Evolutionary conservation across 345 rosid species (phyloP).

Genomic region (Brassica rapa): DNA sequence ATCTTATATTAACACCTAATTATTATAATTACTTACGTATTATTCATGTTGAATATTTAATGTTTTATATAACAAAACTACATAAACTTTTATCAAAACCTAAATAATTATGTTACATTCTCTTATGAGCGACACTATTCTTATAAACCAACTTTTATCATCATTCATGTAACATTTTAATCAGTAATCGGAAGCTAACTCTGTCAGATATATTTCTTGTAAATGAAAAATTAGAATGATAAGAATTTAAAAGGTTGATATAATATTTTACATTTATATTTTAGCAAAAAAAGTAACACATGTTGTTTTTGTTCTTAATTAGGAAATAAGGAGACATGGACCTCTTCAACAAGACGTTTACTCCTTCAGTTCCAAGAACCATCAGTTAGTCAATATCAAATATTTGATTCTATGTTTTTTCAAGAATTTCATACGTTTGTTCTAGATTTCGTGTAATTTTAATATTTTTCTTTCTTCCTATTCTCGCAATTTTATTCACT

Average conservation of each 20-base stretch:
- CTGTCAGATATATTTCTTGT: neutral
- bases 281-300: neutral
- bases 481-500: conserved; percentile 2
- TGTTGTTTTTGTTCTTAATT: neutral
- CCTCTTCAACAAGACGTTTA: neutral
- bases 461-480: neutral
- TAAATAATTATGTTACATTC: too few relatives aligned
- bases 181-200: neutral
- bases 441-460: conserved; percentile 28
- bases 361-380: conserved; percentile 24
- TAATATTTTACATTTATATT: neutral
- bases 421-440: conserved; percentile 7
- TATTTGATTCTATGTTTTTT: conserved; percentile 23
- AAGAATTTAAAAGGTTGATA: neutral
- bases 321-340: neutral
- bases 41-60: too few relatives aligned
- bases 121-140: too few relatives aligned
- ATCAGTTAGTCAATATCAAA: conserved; percentile 35
- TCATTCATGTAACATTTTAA: neutral
- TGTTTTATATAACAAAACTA: too few relatives aligned
- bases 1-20: too few relatives aligned
- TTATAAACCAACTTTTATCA: neutral
- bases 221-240: neutral
- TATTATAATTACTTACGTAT: too few relatives aligned
- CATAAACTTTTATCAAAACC: too few relatives aligned